Evolutionary conservation across 2,329 filamentous ascomycete genomes (phyloP), one percentile per base, ranked within the genome.

Genomic region (Cladobotryum protrusum): DNA sequence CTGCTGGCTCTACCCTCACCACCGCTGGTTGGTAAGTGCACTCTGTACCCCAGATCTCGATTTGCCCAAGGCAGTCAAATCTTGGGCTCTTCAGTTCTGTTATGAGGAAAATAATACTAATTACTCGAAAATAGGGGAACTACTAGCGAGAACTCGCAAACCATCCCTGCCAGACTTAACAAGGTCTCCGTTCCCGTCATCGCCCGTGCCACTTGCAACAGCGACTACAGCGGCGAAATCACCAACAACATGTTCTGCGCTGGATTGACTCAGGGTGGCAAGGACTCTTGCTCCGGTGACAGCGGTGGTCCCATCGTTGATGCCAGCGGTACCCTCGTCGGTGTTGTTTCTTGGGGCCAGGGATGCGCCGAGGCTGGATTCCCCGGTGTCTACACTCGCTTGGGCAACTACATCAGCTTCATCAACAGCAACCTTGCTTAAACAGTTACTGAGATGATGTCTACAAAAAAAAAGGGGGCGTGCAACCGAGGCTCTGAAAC

Each of bases 161-260:
- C 17, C 18, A 29, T 54, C 11, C 57, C 63, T 41, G 18, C 45
- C n/a, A 48, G 43, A 17, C 56, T 66, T n/a, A 50, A 53, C 40
- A 65, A 66, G 62, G 64, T 66, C 36, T 53, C 57, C 11, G 58
- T 66, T 6, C 64, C 64, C 13, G 54, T 65, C 20, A 47, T 66
- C 51, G 52, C 53, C 35, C 64, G 63, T 41, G 19, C 56, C 17
- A 54, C 55, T 12, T 66, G 64, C 56, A 51, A 54, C 37, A 5
- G 46, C 7, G 41, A 56, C 45, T 66, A 66, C 44, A 46, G 55
- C 43, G 12, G 42, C 34, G 17, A 4, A n/a, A 50, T 67, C 49
- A 65, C 62, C 43, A 48, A 48, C 51, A 55, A 56, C 57, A 66
- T 66, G 64, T 57, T 67, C 59, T 67, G 64, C 56, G 64, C 64